Percentiles rank a stretch among this genome's conserved stretches.
These are phyloP conservation scores for Poa pratensis DNA, from an alignment of 176 grass and related monocot species.

Conservation along the genomic window DNA sequence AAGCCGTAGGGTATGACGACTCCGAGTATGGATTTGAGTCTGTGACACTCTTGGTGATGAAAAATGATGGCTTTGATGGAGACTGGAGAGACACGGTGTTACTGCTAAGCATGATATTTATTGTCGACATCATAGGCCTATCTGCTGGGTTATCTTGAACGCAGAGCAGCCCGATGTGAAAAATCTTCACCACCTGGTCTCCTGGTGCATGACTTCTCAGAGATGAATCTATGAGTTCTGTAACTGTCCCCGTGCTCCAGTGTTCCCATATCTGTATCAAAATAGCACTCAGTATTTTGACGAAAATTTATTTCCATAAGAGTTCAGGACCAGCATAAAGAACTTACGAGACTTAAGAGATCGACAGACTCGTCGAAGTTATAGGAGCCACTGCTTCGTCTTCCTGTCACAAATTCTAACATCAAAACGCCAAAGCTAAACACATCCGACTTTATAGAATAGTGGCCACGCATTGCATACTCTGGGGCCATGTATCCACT, in stretches of 20 bases:
- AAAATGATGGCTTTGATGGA: conserved; percentile 58
- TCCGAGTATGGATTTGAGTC: conserved; percentile 33
- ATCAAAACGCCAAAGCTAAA: conserved; percentile 71
- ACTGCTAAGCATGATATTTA: conserved; percentile 62
- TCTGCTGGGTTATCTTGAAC: conserved; percentile 61
- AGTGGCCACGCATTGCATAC: conserved; percentile 67
- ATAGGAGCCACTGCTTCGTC: conserved; percentile 46
- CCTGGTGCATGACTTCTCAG: conserved; percentile 33
- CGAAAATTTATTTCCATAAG: not conserved
- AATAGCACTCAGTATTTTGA: not conserved
- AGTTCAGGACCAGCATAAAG: not conserved
- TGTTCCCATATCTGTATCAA: conserved; percentile 62
- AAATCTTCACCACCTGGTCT: conserved; percentile 42
- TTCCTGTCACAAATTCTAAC: conserved; percentile 68
- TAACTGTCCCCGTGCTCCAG: conserved; percentile 49
- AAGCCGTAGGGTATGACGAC: conserved; percentile 18
- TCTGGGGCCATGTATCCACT: conserved; percentile 59
- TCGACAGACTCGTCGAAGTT: conserved; percentile 47
- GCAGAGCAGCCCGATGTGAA: conserved; percentile 71
- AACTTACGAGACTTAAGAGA: conserved; percentile 53
- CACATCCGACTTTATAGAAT: conserved; percentile 67
- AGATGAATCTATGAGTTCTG: conserved; percentile 46
- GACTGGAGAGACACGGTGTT: conserved; percentile 49
- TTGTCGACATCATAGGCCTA: conserved; percentile 63
- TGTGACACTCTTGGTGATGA: conserved; percentile 27